Conservation (phyloP, 371 early-diverging fungal species). For the Mucor lusitanicus region DNA sequence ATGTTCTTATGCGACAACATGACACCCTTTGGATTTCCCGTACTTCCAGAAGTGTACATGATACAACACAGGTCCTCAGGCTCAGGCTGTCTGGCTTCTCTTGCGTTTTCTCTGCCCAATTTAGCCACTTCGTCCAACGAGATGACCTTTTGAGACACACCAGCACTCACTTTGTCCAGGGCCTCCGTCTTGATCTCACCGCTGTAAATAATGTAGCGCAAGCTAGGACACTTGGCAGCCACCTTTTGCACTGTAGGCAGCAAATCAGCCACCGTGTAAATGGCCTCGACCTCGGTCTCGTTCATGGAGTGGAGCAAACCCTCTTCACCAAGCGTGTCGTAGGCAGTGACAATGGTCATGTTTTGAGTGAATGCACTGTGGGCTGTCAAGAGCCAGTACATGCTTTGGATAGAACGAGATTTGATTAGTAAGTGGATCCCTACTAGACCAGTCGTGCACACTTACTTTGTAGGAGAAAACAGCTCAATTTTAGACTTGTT, state of each 20-base stretch:
- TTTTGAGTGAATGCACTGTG: slow-evolving; percentile 55
- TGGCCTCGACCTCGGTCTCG: slow-evolving; percentile 59
- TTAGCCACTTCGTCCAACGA: slow-evolving; percentile 58
- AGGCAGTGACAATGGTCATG: slow-evolving; percentile 75
- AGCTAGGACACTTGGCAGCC: slow-evolving; percentile 51
- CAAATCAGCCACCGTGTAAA: slow-evolving; percentile 70
- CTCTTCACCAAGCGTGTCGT: slow-evolving; percentile 79
- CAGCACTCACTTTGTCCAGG: background rate
- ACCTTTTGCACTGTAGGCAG: slow-evolving; percentile 56
- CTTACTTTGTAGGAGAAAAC: slow-evolving; percentile 80
- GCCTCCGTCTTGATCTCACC: slow-evolving; percentile 50
- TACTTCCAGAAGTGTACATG: slow-evolving; percentile 85
- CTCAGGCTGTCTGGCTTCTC: slow-evolving; percentile 54
- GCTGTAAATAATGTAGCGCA: slow-evolving; percentile 72
- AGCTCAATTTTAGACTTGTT: slow-evolving; percentile 68
- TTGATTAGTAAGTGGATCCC: too few relatives aligned
- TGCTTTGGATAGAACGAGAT: background rate
- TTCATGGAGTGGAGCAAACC: slow-evolving; percentile 65
- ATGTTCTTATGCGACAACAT: slow-evolving; percentile 71
- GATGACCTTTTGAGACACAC: slow-evolving; percentile 9
- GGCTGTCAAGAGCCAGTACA: slow-evolving; percentile 32
- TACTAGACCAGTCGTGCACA: background rate
- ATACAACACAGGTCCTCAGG: slow-evolving; percentile 77
- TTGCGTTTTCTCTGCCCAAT: slow-evolving; percentile 66
- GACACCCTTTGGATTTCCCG: slow-evolving; percentile 81